Percentiles rank a stretch among this genome's conserved stretches.
These are phyloP conservation scores for Alternaria rosae DNA, from an alignment of 2,329 filamentous ascomycete genomes.

Conservation along the genomic window DNA sequence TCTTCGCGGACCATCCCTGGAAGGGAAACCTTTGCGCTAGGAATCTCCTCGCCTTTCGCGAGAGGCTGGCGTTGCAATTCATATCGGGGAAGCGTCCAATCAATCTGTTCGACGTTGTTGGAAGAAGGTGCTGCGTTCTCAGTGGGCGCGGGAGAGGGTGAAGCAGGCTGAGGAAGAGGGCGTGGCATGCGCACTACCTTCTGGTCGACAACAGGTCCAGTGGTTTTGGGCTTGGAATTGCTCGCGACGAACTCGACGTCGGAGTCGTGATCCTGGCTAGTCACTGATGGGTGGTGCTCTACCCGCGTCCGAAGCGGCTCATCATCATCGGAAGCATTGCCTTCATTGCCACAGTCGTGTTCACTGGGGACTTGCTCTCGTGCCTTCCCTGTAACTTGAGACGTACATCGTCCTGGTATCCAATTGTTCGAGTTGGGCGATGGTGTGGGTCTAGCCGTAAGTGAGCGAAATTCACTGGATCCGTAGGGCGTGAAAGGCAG, in stretches of 20 bases:
- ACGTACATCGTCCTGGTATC: not conserved
- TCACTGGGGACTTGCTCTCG: not conserved
- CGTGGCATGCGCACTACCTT: not conserved
- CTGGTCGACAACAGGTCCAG: not conserved
- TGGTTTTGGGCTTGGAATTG: constrained; percentile 1
- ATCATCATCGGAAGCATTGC: constrained; percentile 23
- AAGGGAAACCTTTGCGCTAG: constrained; percentile 45
- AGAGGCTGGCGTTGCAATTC: constrained; percentile 22
- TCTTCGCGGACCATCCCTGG: constrained; percentile 48
- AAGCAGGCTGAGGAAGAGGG: not conserved
- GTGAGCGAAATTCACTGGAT: too few relatives aligned
- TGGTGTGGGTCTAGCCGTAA: too few relatives aligned
- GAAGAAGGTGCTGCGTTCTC: not conserved
- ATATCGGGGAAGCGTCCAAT: constrained; percentile 30
- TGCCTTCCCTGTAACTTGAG: too few relatives aligned
- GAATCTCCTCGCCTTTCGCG: constrained; percentile 13
- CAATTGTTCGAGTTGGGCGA: not conserved
- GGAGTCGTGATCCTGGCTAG: constrained; percentile 2
- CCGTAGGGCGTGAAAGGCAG: not conserved
- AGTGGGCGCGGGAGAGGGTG: not conserved
- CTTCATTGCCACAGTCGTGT: not conserved
- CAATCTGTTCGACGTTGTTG: not conserved
- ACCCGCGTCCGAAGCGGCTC: constrained; percentile 23
- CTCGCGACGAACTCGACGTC: constrained; percentile 3
- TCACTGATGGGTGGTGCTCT: constrained; percentile 12